Percentiles rank a stretch among this genome's conserved stretches.
Conservation (phyloP, 2,329 filamentous ascomycete species). For the Magnaporthiopsis incrustans region DNA sequence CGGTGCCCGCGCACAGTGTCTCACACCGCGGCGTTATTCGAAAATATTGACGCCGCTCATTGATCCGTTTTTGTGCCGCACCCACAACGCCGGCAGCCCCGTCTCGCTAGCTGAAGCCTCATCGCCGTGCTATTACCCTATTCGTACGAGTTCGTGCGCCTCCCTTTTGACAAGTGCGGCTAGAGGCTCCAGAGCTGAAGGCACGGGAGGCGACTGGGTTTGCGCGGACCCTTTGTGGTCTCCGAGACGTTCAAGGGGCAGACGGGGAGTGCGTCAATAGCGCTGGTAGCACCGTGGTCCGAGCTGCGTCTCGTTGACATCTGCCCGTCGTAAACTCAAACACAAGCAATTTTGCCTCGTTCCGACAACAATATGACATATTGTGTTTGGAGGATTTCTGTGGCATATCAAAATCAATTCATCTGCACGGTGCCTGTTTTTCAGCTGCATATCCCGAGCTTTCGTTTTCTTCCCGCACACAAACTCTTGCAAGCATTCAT, state of each 20-base stretch:
- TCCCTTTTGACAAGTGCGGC: not conserved
- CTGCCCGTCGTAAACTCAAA: not conserved
- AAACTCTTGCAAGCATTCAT: not conserved
- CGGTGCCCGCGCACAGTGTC: not conserved
- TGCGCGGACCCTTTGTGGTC: not conserved
- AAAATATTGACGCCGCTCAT: not conserved
- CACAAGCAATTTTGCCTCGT: not conserved
- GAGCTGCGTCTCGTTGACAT: not conserved
- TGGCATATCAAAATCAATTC: not conserved
- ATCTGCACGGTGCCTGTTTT: not conserved
- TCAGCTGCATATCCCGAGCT: not conserved
- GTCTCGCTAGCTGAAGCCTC: not conserved
- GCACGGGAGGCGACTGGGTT: not conserved
- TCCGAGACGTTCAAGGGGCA: not conserved
- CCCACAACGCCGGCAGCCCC: not conserved
- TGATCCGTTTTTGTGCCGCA: not conserved
- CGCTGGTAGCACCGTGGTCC: not conserved
- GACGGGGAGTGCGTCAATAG: not conserved
- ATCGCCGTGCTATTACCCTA: not conserved
- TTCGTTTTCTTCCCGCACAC: no score
- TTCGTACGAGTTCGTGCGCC: not conserved
- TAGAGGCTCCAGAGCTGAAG: not conserved
- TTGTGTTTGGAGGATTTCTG: not conserved
- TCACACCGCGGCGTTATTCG: not conserved
- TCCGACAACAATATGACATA: no score